A percentile compares a stretch with the other conserved stretches of the same genome.
These are phyloP conservation scores for Nakaseomyces uthaithaninus DNA, from an alignment of 1,139 yeast species.

Conservation along the genomic window DNA sequence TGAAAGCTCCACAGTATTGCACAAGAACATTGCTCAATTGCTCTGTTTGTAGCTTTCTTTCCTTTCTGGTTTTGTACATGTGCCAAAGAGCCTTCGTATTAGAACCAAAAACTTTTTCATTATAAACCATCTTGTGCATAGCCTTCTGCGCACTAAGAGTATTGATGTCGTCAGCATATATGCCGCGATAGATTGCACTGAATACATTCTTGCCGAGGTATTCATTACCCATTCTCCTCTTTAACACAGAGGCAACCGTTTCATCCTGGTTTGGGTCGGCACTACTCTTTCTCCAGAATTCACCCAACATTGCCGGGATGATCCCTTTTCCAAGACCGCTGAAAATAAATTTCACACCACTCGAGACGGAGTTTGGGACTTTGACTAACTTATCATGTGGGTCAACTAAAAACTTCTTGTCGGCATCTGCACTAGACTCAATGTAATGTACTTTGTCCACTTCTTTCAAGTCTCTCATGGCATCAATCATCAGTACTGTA, in stretches of 20 bases:
- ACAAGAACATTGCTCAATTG: slow-evolving; percentile 12
- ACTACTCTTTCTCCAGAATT: slow-evolving; percentile 31
- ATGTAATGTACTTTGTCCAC: slow-evolving; percentile 44
- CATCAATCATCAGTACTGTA: slow-evolving; percentile 51
- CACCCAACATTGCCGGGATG: slow-evolving; percentile 33
- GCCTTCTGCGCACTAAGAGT: slow-evolving; percentile 59
- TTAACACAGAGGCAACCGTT: slow-evolving; percentile 56
- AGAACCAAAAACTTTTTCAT: slow-evolving; percentile 58
- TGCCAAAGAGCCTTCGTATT: slow-evolving; percentile 35
- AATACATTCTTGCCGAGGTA: slow-evolving; percentile 51
- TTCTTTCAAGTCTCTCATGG: slow-evolving; percentile 40
- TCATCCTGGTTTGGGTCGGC: slow-evolving; percentile 45
- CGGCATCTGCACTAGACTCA: slow-evolving; percentile 44
- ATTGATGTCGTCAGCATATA: slow-evolving; percentile 78
- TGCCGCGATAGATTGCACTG: slow-evolving; percentile 82
- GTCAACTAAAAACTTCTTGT: slow-evolving; percentile 51
- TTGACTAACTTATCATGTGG: slow-evolving; percentile 38
- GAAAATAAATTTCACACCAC: slow-evolving; percentile 38
- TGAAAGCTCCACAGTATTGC: slow-evolving; percentile 22
- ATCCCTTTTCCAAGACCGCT: slow-evolving; percentile 41
- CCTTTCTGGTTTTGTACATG: slow-evolving; percentile 20
- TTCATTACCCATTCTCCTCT: slow-evolving; percentile 58
- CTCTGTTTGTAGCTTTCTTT: slow-evolving; percentile 10
- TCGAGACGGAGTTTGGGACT: slow-evolving; percentile 38
- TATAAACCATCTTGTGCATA: slow-evolving; percentile 42